A percentile compares a stretch with the other conserved stretches of the same genome.
phyloP scores from a whole-genome alignment of 2,329 filamentous ascomycete genomes.

The Microsporum ferrugineum region DNA sequence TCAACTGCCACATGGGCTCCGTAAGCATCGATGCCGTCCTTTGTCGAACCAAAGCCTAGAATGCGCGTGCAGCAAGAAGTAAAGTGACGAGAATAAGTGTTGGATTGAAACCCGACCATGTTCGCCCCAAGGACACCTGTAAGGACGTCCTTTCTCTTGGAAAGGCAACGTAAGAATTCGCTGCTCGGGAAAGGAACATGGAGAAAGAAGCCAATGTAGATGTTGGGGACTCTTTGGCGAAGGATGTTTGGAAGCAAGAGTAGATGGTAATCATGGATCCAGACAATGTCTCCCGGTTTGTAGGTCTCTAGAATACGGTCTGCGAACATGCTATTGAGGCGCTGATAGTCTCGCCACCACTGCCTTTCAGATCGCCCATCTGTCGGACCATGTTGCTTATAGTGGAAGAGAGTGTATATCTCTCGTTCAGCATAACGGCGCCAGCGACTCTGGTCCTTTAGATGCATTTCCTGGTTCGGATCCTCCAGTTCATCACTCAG shows the following conservation, averaged over 20 bases:
- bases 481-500: slow-evolving; percentile 64
- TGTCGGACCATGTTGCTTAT: slow-evolving; percentile 84
- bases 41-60: slow-evolving; percentile 78
- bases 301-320: slow-evolving; percentile 80
- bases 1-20: slow-evolving; percentile 82
- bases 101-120: slow-evolving; percentile 89
- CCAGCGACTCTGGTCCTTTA: slow-evolving; percentile 80
- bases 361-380: slow-evolving; percentile 71
- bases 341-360: slow-evolving; percentile 86
- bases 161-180: slow-evolving; percentile 84
- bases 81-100: slow-evolving; percentile 90
- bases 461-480: slow-evolving; percentile 53
- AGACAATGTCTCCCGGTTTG: slow-evolving; percentile 81
- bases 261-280: slow-evolving; percentile 90
- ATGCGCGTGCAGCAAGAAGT: slow-evolving; percentile 86
- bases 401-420: slow-evolving; percentile 86
- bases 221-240: slow-evolving; percentile 71
- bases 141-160: slow-evolving; percentile 76
- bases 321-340: slow-evolving; percentile 85
- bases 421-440: slow-evolving; percentile 82
- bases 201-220: slow-evolving; percentile 90
- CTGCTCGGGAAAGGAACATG: slow-evolving; percentile 93
- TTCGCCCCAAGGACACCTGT: slow-evolving; percentile 85
- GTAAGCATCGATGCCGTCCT: slow-evolving; percentile 75
- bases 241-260: slow-evolving; percentile 81